phyloP scores from a whole-genome alignment of 306 rosid species.

The Carpinus viminea region DNA sequence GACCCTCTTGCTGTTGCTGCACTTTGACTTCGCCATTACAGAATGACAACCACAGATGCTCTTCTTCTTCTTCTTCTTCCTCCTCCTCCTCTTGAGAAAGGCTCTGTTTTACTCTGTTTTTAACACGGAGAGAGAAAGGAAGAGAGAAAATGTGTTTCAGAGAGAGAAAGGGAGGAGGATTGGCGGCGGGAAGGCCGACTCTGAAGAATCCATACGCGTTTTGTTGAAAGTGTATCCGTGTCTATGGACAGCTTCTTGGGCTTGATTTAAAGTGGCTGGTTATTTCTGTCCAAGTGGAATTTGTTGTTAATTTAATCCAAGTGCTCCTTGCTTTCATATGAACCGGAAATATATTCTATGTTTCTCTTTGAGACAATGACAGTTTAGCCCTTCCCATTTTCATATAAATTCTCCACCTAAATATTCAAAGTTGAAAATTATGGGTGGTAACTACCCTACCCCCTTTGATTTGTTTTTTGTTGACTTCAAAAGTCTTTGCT shows the following conservation, averaged over 20 bases:
- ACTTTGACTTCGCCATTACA: conserved; percentile 71
- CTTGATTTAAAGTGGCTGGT: conserved; percentile 24
- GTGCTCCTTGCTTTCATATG: background rate
- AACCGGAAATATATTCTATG: background rate
- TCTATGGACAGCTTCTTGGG: conserved; percentile 25
- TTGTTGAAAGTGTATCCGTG: conserved; percentile 13
- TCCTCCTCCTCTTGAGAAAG: background rate
- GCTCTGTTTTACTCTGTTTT: background rate
- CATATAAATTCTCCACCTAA: background rate
- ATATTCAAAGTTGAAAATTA: background rate
- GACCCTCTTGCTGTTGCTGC: conserved; percentile 54
- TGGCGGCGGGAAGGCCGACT: conserved; percentile 51
- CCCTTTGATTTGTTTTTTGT: too few relatives aligned
- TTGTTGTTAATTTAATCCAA: background rate
- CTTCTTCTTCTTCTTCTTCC: background rate
- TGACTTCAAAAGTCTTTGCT: background rate
- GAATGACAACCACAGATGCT: background rate
- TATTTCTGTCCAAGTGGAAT: background rate
- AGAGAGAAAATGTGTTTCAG: background rate
- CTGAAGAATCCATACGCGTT: conserved; percentile 30
- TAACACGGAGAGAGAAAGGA: conserved; percentile 10
- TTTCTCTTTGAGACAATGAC: background rate
- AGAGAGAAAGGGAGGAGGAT: conserved; percentile 23
- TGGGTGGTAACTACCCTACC: too few relatives aligned
- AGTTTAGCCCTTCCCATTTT: background rate